phyloP scores from a whole-genome alignment of 768 basidiomycete species.

The Fistulinella prunicolor region DNA sequence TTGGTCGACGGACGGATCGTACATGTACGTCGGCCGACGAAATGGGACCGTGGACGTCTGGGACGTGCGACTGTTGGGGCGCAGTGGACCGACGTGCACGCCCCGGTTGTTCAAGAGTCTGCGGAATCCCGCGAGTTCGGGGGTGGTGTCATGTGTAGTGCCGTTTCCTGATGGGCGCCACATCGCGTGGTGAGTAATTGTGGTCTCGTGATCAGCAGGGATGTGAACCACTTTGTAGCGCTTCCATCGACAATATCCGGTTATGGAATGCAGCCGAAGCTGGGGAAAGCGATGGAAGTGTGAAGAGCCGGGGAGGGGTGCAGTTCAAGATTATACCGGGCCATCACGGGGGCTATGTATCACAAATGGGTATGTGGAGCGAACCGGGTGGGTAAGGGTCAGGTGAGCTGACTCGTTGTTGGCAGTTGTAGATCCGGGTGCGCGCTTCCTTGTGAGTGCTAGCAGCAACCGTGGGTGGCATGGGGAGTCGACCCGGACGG shows the following conservation, averaged over 20 bases:
- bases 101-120: constrained; percentile 80
- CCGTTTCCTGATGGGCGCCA: constrained; percentile 92
- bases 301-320: constrained; percentile 63
- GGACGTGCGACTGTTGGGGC: constrained; percentile 85
- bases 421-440: constrained; percentile 81
- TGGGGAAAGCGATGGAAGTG: constrained; percentile 59
- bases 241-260: constrained; percentile 89
- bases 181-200: constrained; percentile 72
- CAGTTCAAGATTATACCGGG: constrained; percentile 96
- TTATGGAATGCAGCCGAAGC: constrained; percentile 89
- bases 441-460: constrained; percentile 83
- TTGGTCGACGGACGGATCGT: constrained; percentile 86
- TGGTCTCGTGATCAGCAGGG: constrained; percentile 13
- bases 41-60: constrained; percentile 91
- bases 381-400: constrained; percentile 8
- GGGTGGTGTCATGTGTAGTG: constrained; percentile 87
- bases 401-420: constrained; percentile 24
- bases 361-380: constrained; percentile 77
- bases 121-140: constrained; percentile 83
- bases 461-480: constrained; percentile 95
- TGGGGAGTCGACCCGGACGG: constrained; percentile 85
- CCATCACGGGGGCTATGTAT: constrained; percentile 92
- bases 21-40: constrained; percentile 87
- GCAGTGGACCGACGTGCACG: constrained; percentile 55
- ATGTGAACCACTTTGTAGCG: constrained; percentile 45